Evolutionary conservation across 768 basidiomycete species (phyloP).

Genomic region (Calocybe indica): DNA sequence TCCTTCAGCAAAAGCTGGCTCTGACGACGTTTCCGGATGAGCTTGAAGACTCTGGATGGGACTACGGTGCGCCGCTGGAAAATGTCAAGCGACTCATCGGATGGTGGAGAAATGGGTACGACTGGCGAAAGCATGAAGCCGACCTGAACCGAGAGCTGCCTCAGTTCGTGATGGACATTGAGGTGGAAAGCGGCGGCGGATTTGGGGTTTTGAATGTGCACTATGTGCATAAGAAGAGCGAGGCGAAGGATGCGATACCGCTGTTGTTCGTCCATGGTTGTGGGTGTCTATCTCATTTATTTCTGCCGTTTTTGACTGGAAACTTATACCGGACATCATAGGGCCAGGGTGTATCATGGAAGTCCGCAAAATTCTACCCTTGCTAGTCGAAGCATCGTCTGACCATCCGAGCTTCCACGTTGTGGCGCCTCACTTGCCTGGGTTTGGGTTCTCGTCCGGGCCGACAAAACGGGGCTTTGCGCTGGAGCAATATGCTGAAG

Average conservation of each 20-base stretch:
- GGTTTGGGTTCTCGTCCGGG: conserved; percentile 56
- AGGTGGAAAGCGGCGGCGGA: conserved; percentile 26
- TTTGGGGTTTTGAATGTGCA: conserved; percentile 43
- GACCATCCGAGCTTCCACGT: conserved; percentile 59
- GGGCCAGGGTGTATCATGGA: conserved; percentile 61
- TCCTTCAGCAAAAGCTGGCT: conserved; percentile 40
- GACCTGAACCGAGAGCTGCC: conserved; percentile 46
- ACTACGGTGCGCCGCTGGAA: conserved; percentile 47
- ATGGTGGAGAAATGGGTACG: conserved; percentile 47
- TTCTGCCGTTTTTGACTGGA: not conserved
- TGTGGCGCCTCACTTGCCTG: conserved; percentile 53
- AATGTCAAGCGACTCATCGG: conserved; percentile 43
- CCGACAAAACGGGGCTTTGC: conserved; percentile 49
- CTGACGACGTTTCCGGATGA: conserved; percentile 52
- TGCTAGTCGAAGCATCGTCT: conserved; percentile 36
- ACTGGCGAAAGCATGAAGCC: conserved; percentile 51
- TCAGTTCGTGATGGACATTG: conserved; percentile 48
- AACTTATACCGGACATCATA: conserved; percentile 13
- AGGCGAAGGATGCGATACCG: conserved; percentile 40
- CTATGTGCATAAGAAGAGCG: conserved; percentile 51
- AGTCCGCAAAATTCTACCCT: conserved; percentile 49
- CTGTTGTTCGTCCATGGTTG: conserved; percentile 61
- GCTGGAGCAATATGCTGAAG: conserved; percentile 47
- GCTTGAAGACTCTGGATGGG: conserved; percentile 41
- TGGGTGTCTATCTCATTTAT: conserved; percentile 3